A percentile compares a stretch with the other conserved stretches of the same genome.
Conservation (phyloP, 2,329 filamentous ascomycete species). For the Acarospora socialis region DNA sequence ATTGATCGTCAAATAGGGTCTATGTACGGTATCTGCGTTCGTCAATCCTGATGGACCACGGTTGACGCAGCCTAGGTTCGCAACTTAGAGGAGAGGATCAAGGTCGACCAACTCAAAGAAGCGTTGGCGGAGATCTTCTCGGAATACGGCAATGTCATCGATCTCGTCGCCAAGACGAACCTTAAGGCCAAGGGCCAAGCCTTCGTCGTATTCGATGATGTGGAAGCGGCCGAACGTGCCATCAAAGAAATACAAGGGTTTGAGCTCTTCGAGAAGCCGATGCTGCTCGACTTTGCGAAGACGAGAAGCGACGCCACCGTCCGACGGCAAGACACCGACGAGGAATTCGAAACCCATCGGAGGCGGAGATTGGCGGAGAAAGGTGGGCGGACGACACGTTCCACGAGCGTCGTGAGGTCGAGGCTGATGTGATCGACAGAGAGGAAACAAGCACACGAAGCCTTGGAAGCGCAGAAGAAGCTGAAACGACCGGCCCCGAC, state of each 20-base stretch:
- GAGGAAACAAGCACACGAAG: constrained; percentile 68
- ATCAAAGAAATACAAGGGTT: constrained; percentile 88
- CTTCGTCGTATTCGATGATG: constrained; percentile 76
- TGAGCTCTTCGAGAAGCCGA: constrained; percentile 80
- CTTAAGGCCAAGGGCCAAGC: constrained; percentile 89
- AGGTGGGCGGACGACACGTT: constrained; percentile 41
- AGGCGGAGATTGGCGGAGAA: constrained; percentile 74
- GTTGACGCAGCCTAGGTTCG: constrained; percentile 35
- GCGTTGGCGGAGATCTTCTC: constrained; percentile 66
- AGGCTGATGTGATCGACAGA: constrained; percentile 29
- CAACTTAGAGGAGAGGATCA: constrained; percentile 87
- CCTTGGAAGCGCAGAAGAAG: constrained; percentile 62
- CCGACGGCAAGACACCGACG: constrained; percentile 52
- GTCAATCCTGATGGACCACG: not conserved
- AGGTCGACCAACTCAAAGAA: constrained; percentile 60
- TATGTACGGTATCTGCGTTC: constrained; percentile 12
- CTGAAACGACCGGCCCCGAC: constrained; percentile 50
- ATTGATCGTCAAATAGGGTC: constrained; percentile 6
- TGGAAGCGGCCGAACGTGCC: constrained; percentile 65
- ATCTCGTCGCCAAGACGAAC: constrained; percentile 79
- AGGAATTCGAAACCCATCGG: constrained; percentile 83
- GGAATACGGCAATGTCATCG: constrained; percentile 74
- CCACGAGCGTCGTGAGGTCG: too few species aligned
- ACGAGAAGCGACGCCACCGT: constrained; percentile 82
- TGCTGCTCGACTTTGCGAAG: constrained; percentile 69